Conservation (phyloP, 2,329 filamentous ascomycete genomes). For the Phaeosphaeriaceae sp. region DNA sequence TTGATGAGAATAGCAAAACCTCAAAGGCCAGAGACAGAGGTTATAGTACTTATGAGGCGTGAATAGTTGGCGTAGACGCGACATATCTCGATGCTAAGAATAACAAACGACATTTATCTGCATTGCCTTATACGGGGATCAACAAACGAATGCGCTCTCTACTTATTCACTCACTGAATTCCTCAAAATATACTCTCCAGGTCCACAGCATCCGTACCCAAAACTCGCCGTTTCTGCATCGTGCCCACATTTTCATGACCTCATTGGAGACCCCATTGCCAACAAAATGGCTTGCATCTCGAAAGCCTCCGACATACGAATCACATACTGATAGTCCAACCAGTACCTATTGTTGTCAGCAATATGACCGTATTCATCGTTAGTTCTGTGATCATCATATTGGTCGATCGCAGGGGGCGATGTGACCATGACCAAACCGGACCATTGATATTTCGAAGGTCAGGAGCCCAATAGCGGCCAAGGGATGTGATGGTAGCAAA, state of each 20-base stretch:
- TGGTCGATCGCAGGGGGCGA: conserved; percentile 1
- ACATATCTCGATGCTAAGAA: no score
- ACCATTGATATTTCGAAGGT: background rate
- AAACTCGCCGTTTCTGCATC: no score
- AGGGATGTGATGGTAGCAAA: background rate
- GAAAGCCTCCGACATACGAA: background rate
- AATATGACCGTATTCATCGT: background rate
- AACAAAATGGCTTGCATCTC: conserved; percentile 2
- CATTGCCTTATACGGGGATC: no score
- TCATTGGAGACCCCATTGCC: background rate
- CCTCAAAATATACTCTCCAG: no score
- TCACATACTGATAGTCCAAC: background rate
- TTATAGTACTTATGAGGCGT: background rate
- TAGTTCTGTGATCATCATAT: background rate
- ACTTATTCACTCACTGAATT: no score
- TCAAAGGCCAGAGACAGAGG: conserved; percentile 13
- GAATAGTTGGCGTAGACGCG: background rate
- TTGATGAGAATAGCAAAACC: conserved; percentile 14
- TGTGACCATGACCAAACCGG: background rate
- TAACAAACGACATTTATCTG: no score
- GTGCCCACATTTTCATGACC: background rate
- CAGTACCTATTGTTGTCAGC: conserved; percentile 6
- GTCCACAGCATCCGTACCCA: no score
- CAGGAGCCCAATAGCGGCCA: background rate
- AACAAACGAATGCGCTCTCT: no score